Conservation (phyloP, 495 filamentous ascomycete species). For the Neurospora sp. region DNA sequence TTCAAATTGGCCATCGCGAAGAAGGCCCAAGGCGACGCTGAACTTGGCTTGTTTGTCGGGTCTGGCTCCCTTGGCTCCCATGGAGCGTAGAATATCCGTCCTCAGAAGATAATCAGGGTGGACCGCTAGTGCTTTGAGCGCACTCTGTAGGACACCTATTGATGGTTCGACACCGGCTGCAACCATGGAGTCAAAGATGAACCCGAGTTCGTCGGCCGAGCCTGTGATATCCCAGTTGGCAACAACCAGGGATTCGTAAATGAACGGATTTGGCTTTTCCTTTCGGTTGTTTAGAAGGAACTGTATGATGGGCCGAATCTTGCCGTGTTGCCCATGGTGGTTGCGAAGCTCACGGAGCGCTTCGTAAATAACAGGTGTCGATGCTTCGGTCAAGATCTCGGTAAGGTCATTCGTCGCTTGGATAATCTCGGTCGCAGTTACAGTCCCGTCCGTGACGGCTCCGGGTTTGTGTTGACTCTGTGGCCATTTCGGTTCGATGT, state of each 20-base stretch:
- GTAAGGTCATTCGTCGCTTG: background rate
- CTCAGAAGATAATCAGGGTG: conserved; percentile 80
- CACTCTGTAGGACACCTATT: conserved; percentile 56
- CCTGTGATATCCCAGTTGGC: conserved; percentile 59
- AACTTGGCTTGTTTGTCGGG: conserved; percentile 28
- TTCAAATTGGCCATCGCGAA: conserved; percentile 75
- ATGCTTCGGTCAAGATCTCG: background rate
- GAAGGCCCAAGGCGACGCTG: conserved; percentile 58
- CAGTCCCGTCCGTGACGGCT: background rate
- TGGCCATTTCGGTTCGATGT: background rate
- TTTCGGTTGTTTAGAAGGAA: conserved; percentile 51
- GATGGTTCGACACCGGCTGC: conserved; percentile 48
- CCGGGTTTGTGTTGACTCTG: background rate
- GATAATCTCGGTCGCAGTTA: background rate
- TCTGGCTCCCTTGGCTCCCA: conserved; percentile 45
- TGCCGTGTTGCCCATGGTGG: background rate
- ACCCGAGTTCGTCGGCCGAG: conserved; percentile 48
- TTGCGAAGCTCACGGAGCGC: conserved; percentile 29
- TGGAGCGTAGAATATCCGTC: conserved; percentile 52
- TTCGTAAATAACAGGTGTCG: conserved; percentile 36
- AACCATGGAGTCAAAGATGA: conserved; percentile 63
- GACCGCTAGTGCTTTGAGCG: conserved; percentile 55
- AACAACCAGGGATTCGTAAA: conserved; percentile 66
- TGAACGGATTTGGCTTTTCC: conserved; percentile 50
- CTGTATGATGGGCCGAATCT: conserved; percentile 34